phyloP scores from a whole-genome alignment of 2,329 filamentous ascomycete genomes.

The Talaromyces atroroseus region DNA sequence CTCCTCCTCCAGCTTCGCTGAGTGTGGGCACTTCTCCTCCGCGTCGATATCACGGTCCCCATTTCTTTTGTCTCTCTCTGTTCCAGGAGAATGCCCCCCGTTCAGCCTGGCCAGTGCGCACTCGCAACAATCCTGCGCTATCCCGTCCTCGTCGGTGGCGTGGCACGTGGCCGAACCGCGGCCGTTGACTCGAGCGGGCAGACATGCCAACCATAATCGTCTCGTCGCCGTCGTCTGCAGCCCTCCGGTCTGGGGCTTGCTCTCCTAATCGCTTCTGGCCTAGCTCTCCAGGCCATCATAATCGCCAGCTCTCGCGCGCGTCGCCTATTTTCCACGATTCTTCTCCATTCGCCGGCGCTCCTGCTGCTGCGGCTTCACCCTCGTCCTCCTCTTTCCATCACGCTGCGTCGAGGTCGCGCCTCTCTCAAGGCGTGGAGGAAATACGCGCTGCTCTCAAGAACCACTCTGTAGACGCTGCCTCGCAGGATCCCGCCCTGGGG shows the following conservation, averaged over 20 bases:
- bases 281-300: slow-evolving; percentile 9
- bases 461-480: slow-evolving; percentile 32
- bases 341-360: neutral
- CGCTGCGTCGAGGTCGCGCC: slow-evolving; percentile 15
- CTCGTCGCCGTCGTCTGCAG: slow-evolving; percentile 36
- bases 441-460: slow-evolving; percentile 34
- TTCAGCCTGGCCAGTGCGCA: neutral
- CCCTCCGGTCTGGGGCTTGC: slow-evolving; percentile 28
- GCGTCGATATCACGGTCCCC: too few relatives aligned
- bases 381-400: neutral
- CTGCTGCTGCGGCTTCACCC: neutral
- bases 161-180: slow-evolving; percentile 10
- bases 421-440: slow-evolving; percentile 34
- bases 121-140: neutral
- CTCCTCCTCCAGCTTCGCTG: too few relatives aligned
- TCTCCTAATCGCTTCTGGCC: slow-evolving; percentile 14
- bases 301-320: neutral
- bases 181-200: slow-evolving; percentile 1
- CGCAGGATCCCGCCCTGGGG: slow-evolving; percentile 15
- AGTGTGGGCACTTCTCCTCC: too few relatives aligned
- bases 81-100: neutral
- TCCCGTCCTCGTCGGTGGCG: slow-evolving; percentile 6
- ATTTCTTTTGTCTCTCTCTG: too few relatives aligned
- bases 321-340: slow-evolving; percentile 1
- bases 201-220: slow-evolving; percentile 29